A percentile compares a stretch with the other conserved stretches of the same genome.
Evolutionary conservation across 176 grass and related monocot species (phyloP).

Genomic region (Paspalum notatum): DNA sequence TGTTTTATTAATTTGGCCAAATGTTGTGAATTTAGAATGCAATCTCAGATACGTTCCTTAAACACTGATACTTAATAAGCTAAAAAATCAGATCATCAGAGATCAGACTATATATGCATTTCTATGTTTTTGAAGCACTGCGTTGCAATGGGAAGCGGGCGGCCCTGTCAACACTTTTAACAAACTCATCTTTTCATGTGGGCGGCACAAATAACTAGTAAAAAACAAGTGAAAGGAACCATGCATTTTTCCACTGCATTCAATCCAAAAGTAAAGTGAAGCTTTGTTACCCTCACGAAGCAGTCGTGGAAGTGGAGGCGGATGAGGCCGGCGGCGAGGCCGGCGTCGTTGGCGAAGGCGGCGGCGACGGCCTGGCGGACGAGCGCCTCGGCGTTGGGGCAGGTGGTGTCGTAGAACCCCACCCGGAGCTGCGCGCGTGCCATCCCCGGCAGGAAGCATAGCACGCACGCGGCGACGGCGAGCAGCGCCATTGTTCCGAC

Average conservation of each 20-base stretch:
- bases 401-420: conserved; percentile 70
- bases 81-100: neutral
- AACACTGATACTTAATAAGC: neutral
- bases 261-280: neutral
- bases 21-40: no score
- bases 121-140: neutral
- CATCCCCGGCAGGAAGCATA: conserved; percentile 32
- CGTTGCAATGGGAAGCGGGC: no score
- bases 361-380: conserved; percentile 68
- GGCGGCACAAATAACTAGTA: neutral
- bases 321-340: conserved; percentile 72
- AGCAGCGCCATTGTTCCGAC: neutral
- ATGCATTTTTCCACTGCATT: neutral
- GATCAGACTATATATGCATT: no score
- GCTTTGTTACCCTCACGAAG: conserved; percentile 68
- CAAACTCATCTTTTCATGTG: no score
- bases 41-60: no score
- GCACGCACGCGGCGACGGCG: neutral
- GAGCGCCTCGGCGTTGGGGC: conserved; percentile 68
- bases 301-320: conserved; percentile 90
- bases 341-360: conserved; percentile 65
- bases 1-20: no score
- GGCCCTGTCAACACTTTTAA: neutral
- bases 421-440: conserved; percentile 45
- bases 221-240: neutral